Base-by-base conservation (phyloP, 805 yeast species). In the Debaryomyces hansenii region DNA sequence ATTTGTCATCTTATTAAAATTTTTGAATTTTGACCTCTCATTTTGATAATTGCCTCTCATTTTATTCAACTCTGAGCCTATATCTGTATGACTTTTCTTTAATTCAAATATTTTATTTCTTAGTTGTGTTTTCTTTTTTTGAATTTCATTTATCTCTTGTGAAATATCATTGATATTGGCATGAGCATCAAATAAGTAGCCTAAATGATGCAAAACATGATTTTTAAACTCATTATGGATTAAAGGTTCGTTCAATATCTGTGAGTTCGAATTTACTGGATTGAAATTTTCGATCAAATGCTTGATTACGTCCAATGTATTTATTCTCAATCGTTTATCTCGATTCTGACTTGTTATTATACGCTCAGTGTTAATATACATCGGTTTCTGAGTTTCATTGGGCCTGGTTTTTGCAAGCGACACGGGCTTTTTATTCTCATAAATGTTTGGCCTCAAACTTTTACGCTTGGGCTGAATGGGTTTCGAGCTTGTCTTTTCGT, bases 291-390 rank as follows among this genome's bases (percentile, higher is more conserved):
- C 53, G 8, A 70, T 62, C 27, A 68, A 55, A 41, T 66, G 69
- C 40, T 58, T 63, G 12, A 72, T 50, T 14, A 70, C 75, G 49
- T 72, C 77, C 3, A 72, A 41, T 1, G 74, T 67, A 44, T 63
- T 65, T 41, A 70, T 37, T 32, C 58, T 60, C 36, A 54, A 49
- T 20, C 72, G 46, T 36, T 58, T 60, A 39, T 59, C 65, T 9
- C 60, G 49, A 4, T 53, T 55, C 4, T 46, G 47, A 8, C 54
- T 59, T 3, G 56, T 56, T 7, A 50, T 42, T 12, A 70, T 46
- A 34, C 74, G 49, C 32, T 68, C 69, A 0, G 66, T 47, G 29
- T 66, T 64, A 1, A 71, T 52, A 5, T 44, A 40, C 34, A 70
- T 34, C 1, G 74, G 68, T 29, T 57, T 59, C 44, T 64, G 70